Evolutionary conservation across 768 basidiomycete genomes (phyloP), one percentile per base, ranked within the genome.

Genomic region (Xerocomellus intermedius): DNA sequence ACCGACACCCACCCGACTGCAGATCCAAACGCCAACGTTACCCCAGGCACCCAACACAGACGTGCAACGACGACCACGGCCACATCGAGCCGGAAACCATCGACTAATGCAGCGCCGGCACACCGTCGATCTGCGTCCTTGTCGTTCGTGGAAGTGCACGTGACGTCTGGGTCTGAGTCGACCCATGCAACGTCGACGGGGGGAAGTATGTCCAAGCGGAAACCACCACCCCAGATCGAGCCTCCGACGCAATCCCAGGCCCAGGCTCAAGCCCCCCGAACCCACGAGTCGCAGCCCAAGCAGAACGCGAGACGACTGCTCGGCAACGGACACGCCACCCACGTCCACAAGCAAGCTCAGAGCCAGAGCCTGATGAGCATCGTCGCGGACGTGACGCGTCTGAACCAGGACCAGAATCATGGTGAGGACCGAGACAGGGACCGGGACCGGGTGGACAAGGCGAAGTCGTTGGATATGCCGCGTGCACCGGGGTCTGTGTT

Each of bases 351-450:
- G 17, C 54, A 47, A 16, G 42, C 16, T 3, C 54, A 49, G 9
- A 65, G 56, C 19, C 62, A 62, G 38, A 85, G 79, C 41, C 69
- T 88, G 64, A 84, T 89, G 85, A 83, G 80, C 61, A 83, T 89
- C 58, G 82, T 89, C 9, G 85, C 87, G 62, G 79, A 75, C 52
- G 82, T 87, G 42, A 68, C 84, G 24, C 71, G 71, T 43, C 61
- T 69, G 52, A 77, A 78, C 48, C 61, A 70, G 50, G 77, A 78
- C 48, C 74, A 52, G 50, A 64, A 22, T 54, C 62, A 41, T 65
- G 67, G 47, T n/a, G 5, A 33, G 35, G 30, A 21, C 10, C 13
- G 36, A 5, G 30, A 45, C 16, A 14, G 22, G 33, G 47, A 45
- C 16, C 17, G 22, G 33, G 47, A 0, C 41, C 33, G 16, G 33